These are phyloP conservation scores for Cercospora sojina DNA, from an alignment of 2,329 filamentous ascomycete genomes.

Conservation along the genomic window DNA sequence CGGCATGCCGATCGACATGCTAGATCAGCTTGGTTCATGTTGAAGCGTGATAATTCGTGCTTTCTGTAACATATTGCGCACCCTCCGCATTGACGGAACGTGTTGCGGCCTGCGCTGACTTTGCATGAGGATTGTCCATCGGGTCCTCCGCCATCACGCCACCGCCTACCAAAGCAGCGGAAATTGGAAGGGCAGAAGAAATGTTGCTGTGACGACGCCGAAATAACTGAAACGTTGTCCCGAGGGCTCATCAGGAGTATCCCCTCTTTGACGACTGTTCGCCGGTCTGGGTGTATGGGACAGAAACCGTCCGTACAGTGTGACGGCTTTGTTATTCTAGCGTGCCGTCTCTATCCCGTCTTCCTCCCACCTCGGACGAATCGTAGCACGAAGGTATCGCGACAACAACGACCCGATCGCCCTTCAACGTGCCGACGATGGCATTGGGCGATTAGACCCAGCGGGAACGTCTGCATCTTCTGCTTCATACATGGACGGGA, in stretches of 20 bases:
- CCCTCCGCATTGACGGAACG: not conserved
- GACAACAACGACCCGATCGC: too few relatives aligned
- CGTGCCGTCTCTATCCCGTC: not conserved
- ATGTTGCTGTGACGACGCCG: not conserved
- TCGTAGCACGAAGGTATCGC: too few relatives aligned
- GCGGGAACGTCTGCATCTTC: not conserved
- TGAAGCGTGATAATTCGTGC: not conserved
- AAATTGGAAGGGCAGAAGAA: not conserved
- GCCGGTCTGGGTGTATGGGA: not conserved
- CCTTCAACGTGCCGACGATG: not conserved
- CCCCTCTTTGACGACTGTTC: not conserved
- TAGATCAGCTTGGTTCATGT: not conserved
- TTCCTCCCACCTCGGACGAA: not conserved
- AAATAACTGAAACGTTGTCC: not conserved
- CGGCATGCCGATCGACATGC: constrained; percentile 8
- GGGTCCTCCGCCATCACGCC: not conserved
- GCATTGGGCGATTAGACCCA: too few relatives aligned
- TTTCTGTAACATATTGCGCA: not conserved
- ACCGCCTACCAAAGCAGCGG: not conserved
- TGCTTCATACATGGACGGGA: not conserved
- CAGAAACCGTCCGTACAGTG: not conserved
- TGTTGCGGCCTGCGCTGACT: not conserved
- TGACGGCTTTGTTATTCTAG: not conserved
- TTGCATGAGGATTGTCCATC: not conserved
- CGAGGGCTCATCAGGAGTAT: too few relatives aligned